Evolutionary conservation across 495 filamentous ascomycete genomes (phyloP).

Genomic region (Talaromyces liani): DNA sequence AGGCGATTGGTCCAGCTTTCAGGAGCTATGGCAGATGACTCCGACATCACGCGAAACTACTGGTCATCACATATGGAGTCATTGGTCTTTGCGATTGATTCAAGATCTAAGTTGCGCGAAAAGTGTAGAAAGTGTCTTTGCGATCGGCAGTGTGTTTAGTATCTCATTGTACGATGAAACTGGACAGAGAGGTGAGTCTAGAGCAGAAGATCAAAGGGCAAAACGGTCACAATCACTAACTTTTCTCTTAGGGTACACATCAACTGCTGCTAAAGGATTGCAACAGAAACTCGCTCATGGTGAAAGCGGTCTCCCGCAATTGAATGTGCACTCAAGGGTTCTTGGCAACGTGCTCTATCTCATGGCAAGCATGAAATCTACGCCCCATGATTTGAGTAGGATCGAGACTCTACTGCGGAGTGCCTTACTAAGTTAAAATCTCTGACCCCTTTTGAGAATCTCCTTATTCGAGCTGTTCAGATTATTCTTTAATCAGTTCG

Average conservation of each 20-base stretch:
- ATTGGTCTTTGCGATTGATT: slow-evolving; percentile 55
- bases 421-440: neutral
- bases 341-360: slow-evolving; percentile 72
- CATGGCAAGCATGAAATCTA: slow-evolving; percentile 62
- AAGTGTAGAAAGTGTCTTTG: slow-evolving; percentile 55
- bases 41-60: slow-evolving; percentile 2
- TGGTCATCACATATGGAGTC: slow-evolving; percentile 49
- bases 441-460: neutral
- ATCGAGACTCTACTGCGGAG: slow-evolving; percentile 35
- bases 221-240: neutral
- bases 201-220: neutral
- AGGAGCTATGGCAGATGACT: slow-evolving; percentile 30
- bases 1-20: slow-evolving; percentile 42
- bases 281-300: slow-evolving; percentile 43
- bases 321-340: slow-evolving; percentile 64
- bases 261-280: slow-evolving; percentile 53
- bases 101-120: slow-evolving; percentile 42
- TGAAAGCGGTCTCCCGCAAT: slow-evolving; percentile 19
- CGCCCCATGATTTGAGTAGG: slow-evolving; percentile 35
- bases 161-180: slow-evolving; percentile 49
- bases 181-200: slow-evolving; percentile 32
- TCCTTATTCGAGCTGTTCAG: neutral
- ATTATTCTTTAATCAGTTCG: no score
- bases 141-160: slow-evolving; percentile 63
- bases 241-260: slow-evolving; percentile 51